A percentile compares a stretch with the other conserved stretches of the same genome.
Conservation (phyloP, 2,329 filamentous ascomycete species). For the Geoglossum cookeanum region DNA sequence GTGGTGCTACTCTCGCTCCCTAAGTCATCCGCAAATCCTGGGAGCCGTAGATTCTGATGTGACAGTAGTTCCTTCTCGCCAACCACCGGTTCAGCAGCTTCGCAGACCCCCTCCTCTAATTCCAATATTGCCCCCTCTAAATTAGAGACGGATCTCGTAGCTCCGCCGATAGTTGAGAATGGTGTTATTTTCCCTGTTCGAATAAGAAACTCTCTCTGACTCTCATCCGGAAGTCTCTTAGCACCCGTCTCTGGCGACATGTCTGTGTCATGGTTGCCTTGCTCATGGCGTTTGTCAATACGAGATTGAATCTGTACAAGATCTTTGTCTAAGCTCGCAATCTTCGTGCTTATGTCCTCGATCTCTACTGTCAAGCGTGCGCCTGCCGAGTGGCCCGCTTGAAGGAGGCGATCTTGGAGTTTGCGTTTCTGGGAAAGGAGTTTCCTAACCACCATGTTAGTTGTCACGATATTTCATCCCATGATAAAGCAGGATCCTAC, state of each 20-base stretch:
- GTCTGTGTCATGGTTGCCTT: slow-evolving; percentile 26
- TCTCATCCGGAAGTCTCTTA: slow-evolving; percentile 56
- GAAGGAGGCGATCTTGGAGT: slow-evolving; percentile 35
- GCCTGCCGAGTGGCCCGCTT: slow-evolving; percentile 32
- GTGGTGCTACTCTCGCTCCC: slow-evolving; percentile 15
- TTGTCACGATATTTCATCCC: slow-evolving; percentile 7
- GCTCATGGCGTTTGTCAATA: slow-evolving; percentile 53
- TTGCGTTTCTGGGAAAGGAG: slow-evolving; percentile 45
- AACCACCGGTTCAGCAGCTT: slow-evolving; percentile 22
- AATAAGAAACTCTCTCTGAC: slow-evolving; percentile 72
- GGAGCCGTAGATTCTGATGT: slow-evolving; percentile 53
- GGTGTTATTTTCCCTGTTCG: slow-evolving; percentile 95
- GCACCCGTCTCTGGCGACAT: slow-evolving; percentile 30
- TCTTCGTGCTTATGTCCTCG: slow-evolving; percentile 42
- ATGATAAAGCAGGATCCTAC: slow-evolving; percentile 12
- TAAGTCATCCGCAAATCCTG: slow-evolving; percentile 44
- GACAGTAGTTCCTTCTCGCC: slow-evolving; percentile 35
- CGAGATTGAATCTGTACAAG: slow-evolving; percentile 62
- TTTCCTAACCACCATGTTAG: slow-evolving; percentile 24
- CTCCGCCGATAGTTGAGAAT: slow-evolving; percentile 59
- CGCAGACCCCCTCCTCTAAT: slow-evolving; percentile 44
- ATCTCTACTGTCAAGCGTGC: slow-evolving; percentile 36
- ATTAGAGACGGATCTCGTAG: slow-evolving; percentile 44
- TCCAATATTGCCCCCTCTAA: slow-evolving; percentile 63
- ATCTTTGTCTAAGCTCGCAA: slow-evolving; percentile 48